Conservation (phyloP, 352 stramenopile species). For the Phytophthora pluvialis region DNA sequence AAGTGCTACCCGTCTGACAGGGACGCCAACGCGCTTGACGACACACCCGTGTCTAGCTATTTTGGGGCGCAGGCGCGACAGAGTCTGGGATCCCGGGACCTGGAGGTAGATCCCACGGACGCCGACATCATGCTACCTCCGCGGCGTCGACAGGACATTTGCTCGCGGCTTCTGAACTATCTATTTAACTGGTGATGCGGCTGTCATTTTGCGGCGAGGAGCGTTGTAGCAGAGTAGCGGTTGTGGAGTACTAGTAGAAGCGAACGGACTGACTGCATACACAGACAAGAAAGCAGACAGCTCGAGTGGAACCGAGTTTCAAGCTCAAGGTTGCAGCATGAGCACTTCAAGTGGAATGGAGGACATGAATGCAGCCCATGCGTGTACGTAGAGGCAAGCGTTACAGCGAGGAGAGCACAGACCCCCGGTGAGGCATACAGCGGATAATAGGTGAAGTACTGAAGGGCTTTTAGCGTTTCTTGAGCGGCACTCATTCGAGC, state of each 20-base stretch:
- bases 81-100: slow-evolving; percentile 55
- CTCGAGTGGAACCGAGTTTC: background rate
- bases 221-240: slow-evolving; percentile 16
- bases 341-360: slow-evolving; percentile 2
- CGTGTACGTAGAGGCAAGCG: background rate
- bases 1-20: slow-evolving; percentile 77
- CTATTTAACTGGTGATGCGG: slow-evolving; percentile 84
- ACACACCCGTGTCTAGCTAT: slow-evolving; percentile 63
- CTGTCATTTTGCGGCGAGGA: slow-evolving; percentile 3
- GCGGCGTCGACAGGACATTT: slow-evolving; percentile 73
- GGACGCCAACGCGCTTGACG: slow-evolving; percentile 55
- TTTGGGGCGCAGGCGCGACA: slow-evolving; percentile 52
- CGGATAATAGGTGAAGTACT: slow-evolving; percentile 7
- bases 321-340: background rate
- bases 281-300: background rate
- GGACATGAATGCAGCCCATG: background rate
- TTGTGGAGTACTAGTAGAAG: slow-evolving; percentile 12
- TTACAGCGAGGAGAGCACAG: background rate
- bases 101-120: slow-evolving; percentile 83
- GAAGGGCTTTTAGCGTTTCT: slow-evolving; percentile 7
- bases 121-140: slow-evolving; percentile 86
- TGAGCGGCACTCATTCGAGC: background rate
- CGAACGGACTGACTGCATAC: slow-evolving; percentile 1
- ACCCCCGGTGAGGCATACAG: background rate
- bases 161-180: slow-evolving; percentile 80